These are phyloP conservation scores for Pichia californica DNA, from an alignment of 805 yeast species.

Conservation along the genomic window DNA sequence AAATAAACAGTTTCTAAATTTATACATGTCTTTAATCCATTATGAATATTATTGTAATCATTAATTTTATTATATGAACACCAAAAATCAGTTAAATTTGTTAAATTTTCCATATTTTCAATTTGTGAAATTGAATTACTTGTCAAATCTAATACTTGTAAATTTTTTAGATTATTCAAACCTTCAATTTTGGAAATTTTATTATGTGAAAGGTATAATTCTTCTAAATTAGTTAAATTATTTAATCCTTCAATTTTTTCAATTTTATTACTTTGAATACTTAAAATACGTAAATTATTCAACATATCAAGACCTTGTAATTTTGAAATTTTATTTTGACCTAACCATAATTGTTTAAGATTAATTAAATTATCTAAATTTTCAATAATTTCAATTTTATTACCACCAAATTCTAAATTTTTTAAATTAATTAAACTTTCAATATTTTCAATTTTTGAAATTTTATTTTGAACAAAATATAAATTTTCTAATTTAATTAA, in stretches of 20 bases:
- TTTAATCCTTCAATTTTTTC: constrained; percentile 79
- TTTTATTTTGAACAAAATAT: constrained; percentile 85
- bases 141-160: constrained; percentile 75
- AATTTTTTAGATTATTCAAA: constrained; percentile 59
- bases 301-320: constrained; percentile 58
- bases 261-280: constrained; percentile 83
- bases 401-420: constrained; percentile 89
- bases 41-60: constrained; percentile 60
- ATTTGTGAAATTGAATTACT: constrained; percentile 60
- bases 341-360: constrained; percentile 82
- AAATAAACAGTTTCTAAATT: constrained; percentile 82
- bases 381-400: constrained; percentile 56
- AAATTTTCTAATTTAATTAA: constrained; percentile 58
- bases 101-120: constrained; percentile 59
- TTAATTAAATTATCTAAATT: constrained; percentile 48
- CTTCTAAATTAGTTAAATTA: constrained; percentile 64
- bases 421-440: constrained; percentile 48
- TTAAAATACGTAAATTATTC: constrained; percentile 60
- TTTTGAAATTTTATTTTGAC: constrained; percentile 69
- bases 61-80: constrained; percentile 71
- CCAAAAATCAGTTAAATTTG: constrained; percentile 86
- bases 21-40: constrained; percentile 55
- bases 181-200: constrained; percentile 71
- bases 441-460: constrained; percentile 63
- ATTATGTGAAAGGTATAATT: constrained; percentile 82